Percentiles rank a stretch among this genome's conserved stretches.
Evolutionary conservation across 192 early-diverging fungal species (phyloP).

Genomic region (Neocallimastix lanati): DNA sequence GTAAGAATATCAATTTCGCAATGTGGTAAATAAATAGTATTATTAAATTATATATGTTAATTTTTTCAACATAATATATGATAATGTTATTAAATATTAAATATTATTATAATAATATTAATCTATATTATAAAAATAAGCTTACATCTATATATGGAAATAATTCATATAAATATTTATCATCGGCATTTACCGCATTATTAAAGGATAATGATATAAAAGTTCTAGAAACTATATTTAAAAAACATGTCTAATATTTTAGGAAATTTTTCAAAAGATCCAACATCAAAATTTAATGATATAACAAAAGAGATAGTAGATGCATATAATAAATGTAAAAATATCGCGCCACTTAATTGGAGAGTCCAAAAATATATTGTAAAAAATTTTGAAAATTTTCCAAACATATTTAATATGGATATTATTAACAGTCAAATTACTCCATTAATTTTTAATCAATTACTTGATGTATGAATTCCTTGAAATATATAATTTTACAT

Average conservation of each 20-base stretch:
- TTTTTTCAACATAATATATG: no score
- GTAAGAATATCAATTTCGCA: not conserved
- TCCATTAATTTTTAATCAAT: not conserved
- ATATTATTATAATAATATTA: no score
- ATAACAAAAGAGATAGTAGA: not conserved
- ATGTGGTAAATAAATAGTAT: not conserved
- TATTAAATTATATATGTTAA: no score
- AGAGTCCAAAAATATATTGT: not conserved
- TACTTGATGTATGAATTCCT: not conserved
- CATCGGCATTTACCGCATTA: not conserved
- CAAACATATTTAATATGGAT: not conserved
- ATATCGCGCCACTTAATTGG: not conserved
- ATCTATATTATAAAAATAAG: no score
- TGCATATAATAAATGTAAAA: not conserved
- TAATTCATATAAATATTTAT: not conserved
- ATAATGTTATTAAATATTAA: no score
- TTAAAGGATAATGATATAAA: not conserved
- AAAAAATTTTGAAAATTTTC: not conserved
- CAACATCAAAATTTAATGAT: not conserved
- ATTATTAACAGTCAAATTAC: not conserved
- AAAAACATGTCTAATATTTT: not conserved
- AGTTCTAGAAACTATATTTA: not conserved
- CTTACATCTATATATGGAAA: not conserved
- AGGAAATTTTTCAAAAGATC: not conserved
- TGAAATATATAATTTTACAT: no score